Evolutionary conservation across 1,284 basidiomycete genomes (phyloP), one percentile per base, ranked within the genome.

Genomic region (Polyporus tsugae): DNA sequence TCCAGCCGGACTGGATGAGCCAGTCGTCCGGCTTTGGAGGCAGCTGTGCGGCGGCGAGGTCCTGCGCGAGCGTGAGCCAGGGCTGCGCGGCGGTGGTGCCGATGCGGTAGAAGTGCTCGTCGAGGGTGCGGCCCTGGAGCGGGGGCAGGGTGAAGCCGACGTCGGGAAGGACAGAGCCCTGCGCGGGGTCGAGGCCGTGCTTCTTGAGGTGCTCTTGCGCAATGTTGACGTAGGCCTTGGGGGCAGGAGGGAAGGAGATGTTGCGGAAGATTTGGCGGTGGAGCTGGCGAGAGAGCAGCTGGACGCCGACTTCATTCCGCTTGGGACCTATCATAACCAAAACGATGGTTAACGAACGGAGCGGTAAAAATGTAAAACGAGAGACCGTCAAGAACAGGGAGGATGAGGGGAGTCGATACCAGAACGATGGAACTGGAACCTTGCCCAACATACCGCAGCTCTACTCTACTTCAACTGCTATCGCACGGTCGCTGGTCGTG

Each of bases 251-350:
- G 61, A 93, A 90, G 1, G 87, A 82, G 35, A 85, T 79, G 67
- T 92, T 88, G 60, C 89, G 91, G 80, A 99, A 99, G 66, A 98
- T 86, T 78, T 98, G 97, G 5, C 83, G 77, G 79, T 97, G 96
- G 19, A 98, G 81, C 36, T 84, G 82, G 6, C 89, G 86, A 3
- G 96, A 95, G 39, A 99, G 89, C 62, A 99, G 88, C 78, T 99
- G 97, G 2, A 99, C 97, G 22, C 97, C 96, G 41, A 96, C 86
- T 72, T 94, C 89, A 76, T 98, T 98, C 63, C 95, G 88, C 77
- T 90, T 89, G 64, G 85, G 87, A 7, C 58, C 67, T 64, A 42
- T 17, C 0, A 25, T 1, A 19, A 9, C 33, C 46, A 29, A 13
- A 5, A 38, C 2, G 0, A 25, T 6, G 9, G 6, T 29, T 19